A percentile compares a stretch with the other conserved stretches of the same genome.
These are phyloP conservation scores for Echeveria elegans DNA, from an alignment of 164 flowering plant species.

Conservation along the genomic window DNA sequence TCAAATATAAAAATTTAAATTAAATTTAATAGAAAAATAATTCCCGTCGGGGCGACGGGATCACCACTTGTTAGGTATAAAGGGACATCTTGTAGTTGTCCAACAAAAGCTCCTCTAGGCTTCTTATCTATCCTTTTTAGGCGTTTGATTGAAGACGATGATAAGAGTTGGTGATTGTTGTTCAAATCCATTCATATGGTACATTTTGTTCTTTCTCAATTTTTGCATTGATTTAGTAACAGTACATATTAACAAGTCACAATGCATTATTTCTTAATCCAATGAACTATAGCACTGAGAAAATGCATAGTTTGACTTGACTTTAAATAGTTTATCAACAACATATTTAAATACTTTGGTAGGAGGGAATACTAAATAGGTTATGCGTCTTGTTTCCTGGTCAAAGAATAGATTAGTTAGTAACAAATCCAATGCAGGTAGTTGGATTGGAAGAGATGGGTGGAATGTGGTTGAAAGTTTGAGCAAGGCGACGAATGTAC, in stretches of 20 bases:
- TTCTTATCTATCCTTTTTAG: neutral
- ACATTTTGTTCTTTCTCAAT: too few relatives aligned
- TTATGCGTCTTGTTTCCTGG: neutral
- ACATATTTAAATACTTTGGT: neutral
- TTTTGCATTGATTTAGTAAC: too few relatives aligned
- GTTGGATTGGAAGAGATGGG: neutral
- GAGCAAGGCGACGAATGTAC: neutral
- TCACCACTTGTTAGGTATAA: too few relatives aligned
- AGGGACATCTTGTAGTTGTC: neutral
- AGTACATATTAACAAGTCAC: too few relatives aligned
- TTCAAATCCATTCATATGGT: neutral
- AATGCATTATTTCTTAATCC: too few relatives aligned
- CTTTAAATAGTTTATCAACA: too few relatives aligned
- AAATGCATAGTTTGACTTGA: too few relatives aligned
- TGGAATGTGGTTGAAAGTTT: neutral
- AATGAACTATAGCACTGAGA: too few relatives aligned
- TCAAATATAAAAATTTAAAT: too few relatives aligned
- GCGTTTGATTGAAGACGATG: neutral
- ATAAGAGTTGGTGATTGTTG: too few relatives aligned
- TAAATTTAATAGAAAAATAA: too few relatives aligned
- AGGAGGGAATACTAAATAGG: neutral
- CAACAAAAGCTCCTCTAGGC: neutral
- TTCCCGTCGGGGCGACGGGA: too few relatives aligned
- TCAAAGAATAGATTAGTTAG: constrained; percentile 3
- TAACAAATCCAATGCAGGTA: neutral